phyloP scores from a whole-genome alignment of 129 eudicot genomes.

The Oenanthe sinensis region DNA sequence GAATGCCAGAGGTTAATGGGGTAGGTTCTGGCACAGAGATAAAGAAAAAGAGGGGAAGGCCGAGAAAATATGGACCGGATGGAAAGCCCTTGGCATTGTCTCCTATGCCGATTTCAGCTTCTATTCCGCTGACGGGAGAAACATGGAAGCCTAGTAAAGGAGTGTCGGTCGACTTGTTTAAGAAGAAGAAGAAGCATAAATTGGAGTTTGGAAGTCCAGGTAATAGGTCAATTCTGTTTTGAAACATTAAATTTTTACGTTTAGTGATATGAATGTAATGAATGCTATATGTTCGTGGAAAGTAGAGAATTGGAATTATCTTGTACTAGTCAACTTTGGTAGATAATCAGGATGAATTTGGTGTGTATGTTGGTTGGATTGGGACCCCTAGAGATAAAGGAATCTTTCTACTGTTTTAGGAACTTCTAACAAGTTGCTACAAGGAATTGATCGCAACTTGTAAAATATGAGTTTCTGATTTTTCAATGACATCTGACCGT shows the following conservation, averaged over 20 bases:
- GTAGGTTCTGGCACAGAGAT: conserved; percentile 16
- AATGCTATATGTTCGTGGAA: neutral
- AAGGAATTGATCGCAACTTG: neutral
- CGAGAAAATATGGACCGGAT: conserved; percentile 70
- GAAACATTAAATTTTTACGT: neutral
- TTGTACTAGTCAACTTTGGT: neutral
- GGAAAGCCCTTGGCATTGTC: conserved; percentile 50
- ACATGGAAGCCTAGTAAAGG: conserved; percentile 54
- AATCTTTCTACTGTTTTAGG: neutral
- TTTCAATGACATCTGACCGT: neutral
- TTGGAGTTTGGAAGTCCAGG: conserved; percentile 53
- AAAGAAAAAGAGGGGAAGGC: conserved; percentile 86
- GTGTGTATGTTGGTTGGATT: neutral
- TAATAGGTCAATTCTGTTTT: conserved; percentile 13
- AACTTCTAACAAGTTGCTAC: neutral
- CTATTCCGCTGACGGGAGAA: conserved; percentile 77
- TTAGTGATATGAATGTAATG: neutral
- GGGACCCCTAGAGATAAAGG: neutral
- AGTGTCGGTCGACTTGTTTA: conserved; percentile 31
- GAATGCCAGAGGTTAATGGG: conserved; percentile 7
- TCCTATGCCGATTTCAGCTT: conserved; percentile 93
- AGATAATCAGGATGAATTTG: neutral
- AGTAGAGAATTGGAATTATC: neutral
- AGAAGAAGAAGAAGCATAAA: conserved; percentile 60
- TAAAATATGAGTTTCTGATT: neutral